Conservation (phyloP, 148 eudicot genomes). For the Vaccinium myrtillus region DNA sequence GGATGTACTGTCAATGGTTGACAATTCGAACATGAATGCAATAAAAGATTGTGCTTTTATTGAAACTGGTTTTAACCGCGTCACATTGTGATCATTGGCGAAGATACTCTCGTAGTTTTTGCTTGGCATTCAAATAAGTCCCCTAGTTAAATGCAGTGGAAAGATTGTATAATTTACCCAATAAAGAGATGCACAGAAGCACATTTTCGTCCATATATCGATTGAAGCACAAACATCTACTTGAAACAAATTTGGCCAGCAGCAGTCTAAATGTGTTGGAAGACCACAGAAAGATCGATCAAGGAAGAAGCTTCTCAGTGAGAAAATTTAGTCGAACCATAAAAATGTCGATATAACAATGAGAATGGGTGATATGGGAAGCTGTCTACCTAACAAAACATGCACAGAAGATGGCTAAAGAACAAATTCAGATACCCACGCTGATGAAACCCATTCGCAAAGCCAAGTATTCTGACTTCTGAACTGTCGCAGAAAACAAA, state of each 20-base stretch:
- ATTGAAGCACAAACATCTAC: too few species aligned
- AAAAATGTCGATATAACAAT: background rate
- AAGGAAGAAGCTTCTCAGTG: background rate
- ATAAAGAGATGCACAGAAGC: too few species aligned
- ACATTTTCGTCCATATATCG: too few species aligned
- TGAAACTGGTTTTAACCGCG: too few species aligned
- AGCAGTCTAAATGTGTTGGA: background rate
- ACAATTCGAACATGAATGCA: too few species aligned
- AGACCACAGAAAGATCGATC: background rate
- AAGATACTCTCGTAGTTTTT: too few species aligned
- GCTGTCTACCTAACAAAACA: background rate
- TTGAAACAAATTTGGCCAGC: background rate
- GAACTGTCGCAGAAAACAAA: constrained; percentile 90
- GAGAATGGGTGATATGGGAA: background rate
- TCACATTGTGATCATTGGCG: too few species aligned
- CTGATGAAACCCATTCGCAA: constrained; percentile 86
- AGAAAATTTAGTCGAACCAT: background rate
- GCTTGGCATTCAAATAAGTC: too few species aligned
- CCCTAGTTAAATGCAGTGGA: too few species aligned
- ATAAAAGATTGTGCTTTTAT: too few species aligned
- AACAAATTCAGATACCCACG: constrained; percentile 54
- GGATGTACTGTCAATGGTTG: too few species aligned
- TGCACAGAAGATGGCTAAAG: background rate
- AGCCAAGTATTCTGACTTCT: constrained; percentile 88
- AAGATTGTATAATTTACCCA: too few species aligned